Evolutionary conservation across 306 rosid species (phyloP), one percentile per base, ranked within the genome.

Genomic region (Fagus crenata): DNA sequence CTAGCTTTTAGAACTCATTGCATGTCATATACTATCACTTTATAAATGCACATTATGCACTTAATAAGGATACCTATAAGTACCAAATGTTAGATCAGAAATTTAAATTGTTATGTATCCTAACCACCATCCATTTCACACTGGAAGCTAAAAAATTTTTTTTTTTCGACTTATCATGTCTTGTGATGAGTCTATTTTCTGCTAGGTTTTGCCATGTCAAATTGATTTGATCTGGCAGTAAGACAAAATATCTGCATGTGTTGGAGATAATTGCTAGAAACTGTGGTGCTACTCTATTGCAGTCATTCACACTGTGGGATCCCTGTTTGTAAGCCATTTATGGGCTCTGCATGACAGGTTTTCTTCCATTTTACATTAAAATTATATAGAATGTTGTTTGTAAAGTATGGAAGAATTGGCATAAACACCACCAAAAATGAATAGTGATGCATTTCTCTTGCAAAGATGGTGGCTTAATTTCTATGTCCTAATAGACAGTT

Each of bases 231-330:
- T 63, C n/a, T 63, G 69, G 69, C 37, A 40, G 43, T 63, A 11
- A 35, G 15, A 39, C 33, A 70, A 40, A 73, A 67, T 67, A 64
- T 64, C 75, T 77, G 40, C 77, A 77, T 81, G 35, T 70, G 74
- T 59, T 40, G 22, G 75, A 53, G 68, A 69, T 40, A 67, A 53
- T 59, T 74, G 54, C 76, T 74, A 55, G 67, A 74, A 67, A 49
- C 55, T 13, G 61, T 1, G 6, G 64, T 78, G 33, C 54, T 61
- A 53, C 43, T 39, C 65, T 22, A 43, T 22, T 22, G 76, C 64
- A 58, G 64, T 58, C 64, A 58, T 58, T 22, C 35, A 58, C 64
- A 28, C 35, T 7, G 15, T 58, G 14, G 64, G 35, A 18, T 7
- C 64, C 22, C 35, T 22, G 64, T 28, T 22, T 58, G 36, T 58